Conservation (phyloP, 208 protist genomes). For the Trypanosoma mega region DNA sequence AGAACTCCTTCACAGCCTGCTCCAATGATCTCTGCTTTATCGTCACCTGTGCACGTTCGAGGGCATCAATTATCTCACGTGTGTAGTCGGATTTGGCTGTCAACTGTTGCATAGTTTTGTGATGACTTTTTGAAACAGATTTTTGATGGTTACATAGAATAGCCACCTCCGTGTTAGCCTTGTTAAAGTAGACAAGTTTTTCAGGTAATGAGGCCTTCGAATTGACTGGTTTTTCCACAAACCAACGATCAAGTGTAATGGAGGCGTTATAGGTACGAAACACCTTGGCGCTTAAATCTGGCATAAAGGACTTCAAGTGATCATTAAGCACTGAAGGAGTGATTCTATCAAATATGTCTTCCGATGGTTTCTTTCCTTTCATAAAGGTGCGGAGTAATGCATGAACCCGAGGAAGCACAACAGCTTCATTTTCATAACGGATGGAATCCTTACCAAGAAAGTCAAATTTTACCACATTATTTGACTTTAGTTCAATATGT, state of each 20-base stretch:
- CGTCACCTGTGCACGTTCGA: slow-evolving; percentile 66
- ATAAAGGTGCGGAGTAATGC: slow-evolving; percentile 90
- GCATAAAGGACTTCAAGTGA: slow-evolving; percentile 97
- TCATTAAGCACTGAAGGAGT: slow-evolving; percentile 93
- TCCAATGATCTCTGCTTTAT: slow-evolving; percentile 70
- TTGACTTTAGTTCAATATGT: slow-evolving; percentile 88
- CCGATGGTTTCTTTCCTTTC: slow-evolving; percentile 69
- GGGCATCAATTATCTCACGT: slow-evolving; percentile 66
- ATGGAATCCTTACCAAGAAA: slow-evolving; percentile 99
- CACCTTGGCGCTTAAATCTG: slow-evolving; percentile 97
- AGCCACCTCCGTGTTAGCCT: slow-evolving; percentile 97
- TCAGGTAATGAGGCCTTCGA: slow-evolving; percentile 59
- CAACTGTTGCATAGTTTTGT: slow-evolving; percentile 76
- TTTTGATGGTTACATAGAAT: slow-evolving; percentile 99
- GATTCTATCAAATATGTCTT: slow-evolving; percentile 95
- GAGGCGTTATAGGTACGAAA: slow-evolving; percentile 99
- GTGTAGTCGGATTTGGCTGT: slow-evolving; percentile 77
- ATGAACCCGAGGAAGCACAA: slow-evolving; percentile 91
- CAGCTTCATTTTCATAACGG: slow-evolving; percentile 92
- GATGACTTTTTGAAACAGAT: slow-evolving; percentile 92
- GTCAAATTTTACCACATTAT: slow-evolving; percentile 92
- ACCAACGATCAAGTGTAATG: slow-evolving; percentile 96
- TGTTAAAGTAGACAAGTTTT: slow-evolving; percentile 97
- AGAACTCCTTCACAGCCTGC: slow-evolving; percentile 78
- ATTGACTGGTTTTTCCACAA: slow-evolving; percentile 89